Base-by-base conservation (phyloP, 768 basidiomycete genomes). In the Lactarius quietus region DNA sequence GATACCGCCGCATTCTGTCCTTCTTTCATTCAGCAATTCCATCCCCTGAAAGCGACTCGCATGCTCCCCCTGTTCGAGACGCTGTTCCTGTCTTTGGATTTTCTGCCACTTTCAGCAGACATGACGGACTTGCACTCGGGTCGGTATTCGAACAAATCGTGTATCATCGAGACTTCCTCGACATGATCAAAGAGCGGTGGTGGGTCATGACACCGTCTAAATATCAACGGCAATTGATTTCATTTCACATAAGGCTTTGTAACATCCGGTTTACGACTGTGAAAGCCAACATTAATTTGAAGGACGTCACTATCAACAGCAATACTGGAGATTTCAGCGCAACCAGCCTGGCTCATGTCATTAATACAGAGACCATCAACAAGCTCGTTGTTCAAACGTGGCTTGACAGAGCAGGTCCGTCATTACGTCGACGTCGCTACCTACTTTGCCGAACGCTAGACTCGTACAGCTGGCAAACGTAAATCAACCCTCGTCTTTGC, bases 101-200 rank as follows among this genome's bases (percentile, higher is more conserved):
- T 73, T 94, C 93, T 61, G 96, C 96, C 1, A 98, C 96, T 0
- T 97, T 97, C 78, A 88, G 86, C 68, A 83, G 96, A 33, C 92
- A 95, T 69, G 96, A 98, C 70, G 91, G 93, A 6, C 79, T 95
- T 2, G 92, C 94, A 2, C 83, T 98, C 4, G 88, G 92, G 7
- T 87, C 89, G 3, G 88, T 97, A 1, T 98, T 96, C 71, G 86
- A 97, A 72, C 81, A 82, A 57, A 95, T 98, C 60, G 95, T 97
- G 0, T 98, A 93, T 73, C 95, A 98, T 73, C 84, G 86, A 20
- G 92, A 93, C 69, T 93, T 97, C 70, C 75, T 93, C 15, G 87
- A 92, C 59, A 95, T 98, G 95, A 90, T 98, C 67, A 86, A 89
- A 69, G 94, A 94, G 60, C 84, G 92, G 74, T 98, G 95, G 95